A percentile compares a stretch with the other conserved stretches of the same genome.
These are phyloP conservation scores for Ceratocystis ficicola DNA, from an alignment of 2,329 filamentous ascomycete species.

Conservation along the genomic window DNA sequence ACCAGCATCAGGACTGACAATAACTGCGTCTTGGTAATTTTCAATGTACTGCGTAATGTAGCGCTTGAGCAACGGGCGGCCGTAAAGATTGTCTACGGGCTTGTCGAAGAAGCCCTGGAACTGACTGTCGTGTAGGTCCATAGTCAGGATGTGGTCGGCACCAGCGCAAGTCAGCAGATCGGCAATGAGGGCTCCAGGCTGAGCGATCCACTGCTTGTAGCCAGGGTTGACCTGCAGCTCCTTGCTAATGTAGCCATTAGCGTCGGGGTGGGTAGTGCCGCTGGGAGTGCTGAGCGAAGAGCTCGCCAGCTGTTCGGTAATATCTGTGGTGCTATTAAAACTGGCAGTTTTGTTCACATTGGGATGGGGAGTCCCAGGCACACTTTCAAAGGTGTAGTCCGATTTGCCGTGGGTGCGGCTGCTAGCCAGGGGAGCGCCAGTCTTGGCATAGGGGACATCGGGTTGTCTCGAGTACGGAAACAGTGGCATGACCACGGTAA, in stretches of 20 bases:
- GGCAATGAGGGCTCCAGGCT: slow-evolving; percentile 87
- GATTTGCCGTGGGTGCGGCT: slow-evolving; percentile 45
- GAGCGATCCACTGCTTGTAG: slow-evolving; percentile 97
- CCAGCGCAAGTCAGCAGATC: slow-evolving; percentile 91
- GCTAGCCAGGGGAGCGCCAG: slow-evolving; percentile 65
- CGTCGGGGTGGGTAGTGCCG: slow-evolving; percentile 29
- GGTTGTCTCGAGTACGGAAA: slow-evolving; percentile 96
- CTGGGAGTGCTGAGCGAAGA: slow-evolving; percentile 49
- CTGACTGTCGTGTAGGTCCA: slow-evolving; percentile 92
- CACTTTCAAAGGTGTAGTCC: slow-evolving; percentile 82
- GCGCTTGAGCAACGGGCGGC: slow-evolving; percentile 57
- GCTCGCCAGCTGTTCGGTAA: slow-evolving; percentile 63
- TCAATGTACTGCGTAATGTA: slow-evolving; percentile 72
- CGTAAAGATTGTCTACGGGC: slow-evolving; percentile 94
- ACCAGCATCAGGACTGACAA: slow-evolving; percentile 92
- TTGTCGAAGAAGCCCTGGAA: slow-evolving; percentile 99
- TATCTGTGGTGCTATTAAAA: slow-evolving; percentile 49
- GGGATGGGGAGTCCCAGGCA: slow-evolving; percentile 71
- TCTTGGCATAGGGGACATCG: slow-evolving; percentile 93
- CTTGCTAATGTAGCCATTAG: slow-evolving; percentile 28
- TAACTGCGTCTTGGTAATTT: slow-evolving; percentile 72
- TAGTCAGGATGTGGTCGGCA: slow-evolving; percentile 92
- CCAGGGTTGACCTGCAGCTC: slow-evolving; percentile 70
- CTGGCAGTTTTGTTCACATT: slow-evolving; percentile 55
- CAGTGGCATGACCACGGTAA: slow-evolving; percentile 85